Conservation (phyloP, 2,329 filamentous ascomycete genomes). For the Purpureocillium takamizusanense region DNA sequence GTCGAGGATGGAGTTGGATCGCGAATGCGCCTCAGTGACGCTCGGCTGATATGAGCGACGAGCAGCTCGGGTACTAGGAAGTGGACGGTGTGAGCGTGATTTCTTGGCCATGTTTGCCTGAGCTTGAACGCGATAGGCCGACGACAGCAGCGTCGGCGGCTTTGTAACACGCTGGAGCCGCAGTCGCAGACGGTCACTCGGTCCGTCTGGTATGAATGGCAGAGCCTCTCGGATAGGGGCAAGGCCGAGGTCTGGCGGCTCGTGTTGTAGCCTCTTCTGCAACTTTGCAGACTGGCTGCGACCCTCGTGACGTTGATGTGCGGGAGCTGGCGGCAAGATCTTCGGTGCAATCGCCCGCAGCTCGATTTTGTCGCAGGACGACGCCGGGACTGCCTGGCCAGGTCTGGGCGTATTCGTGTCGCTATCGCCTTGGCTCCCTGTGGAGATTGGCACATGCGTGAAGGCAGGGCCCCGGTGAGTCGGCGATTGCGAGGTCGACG, state of each 20-base stretch:
- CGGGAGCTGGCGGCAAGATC: slow-evolving; percentile 7
- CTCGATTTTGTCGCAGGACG: no score
- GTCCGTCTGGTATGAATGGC: slow-evolving; percentile 42
- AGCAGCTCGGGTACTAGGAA: slow-evolving; percentile 29
- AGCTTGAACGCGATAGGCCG: not conserved
- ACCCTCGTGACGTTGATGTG: slow-evolving; percentile 17
- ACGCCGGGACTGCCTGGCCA: no score
- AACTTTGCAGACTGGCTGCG: slow-evolving; percentile 5
- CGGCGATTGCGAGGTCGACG: no score
- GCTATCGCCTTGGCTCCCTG: no score
- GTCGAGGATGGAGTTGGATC: slow-evolving; percentile 44
- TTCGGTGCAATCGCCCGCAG: no score
- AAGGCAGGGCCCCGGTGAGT: no score
- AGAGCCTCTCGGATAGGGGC: slow-evolving; percentile 28
- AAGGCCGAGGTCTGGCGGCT: no score
- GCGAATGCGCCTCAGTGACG: slow-evolving; percentile 35
- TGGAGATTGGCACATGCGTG: no score
- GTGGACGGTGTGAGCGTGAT: slow-evolving; percentile 30
- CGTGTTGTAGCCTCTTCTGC: slow-evolving; percentile 3
- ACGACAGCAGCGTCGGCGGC: not conserved
- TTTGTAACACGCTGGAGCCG: slow-evolving; percentile 7
- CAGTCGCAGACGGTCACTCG: slow-evolving; percentile 27
- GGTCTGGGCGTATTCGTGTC: no score
- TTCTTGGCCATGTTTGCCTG: slow-evolving; percentile 8
- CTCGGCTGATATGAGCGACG: slow-evolving; percentile 45